These are phyloP conservation scores for Didymella pinodella DNA, from an alignment of 2,329 filamentous ascomycete species.

Conservation along the genomic window DNA sequence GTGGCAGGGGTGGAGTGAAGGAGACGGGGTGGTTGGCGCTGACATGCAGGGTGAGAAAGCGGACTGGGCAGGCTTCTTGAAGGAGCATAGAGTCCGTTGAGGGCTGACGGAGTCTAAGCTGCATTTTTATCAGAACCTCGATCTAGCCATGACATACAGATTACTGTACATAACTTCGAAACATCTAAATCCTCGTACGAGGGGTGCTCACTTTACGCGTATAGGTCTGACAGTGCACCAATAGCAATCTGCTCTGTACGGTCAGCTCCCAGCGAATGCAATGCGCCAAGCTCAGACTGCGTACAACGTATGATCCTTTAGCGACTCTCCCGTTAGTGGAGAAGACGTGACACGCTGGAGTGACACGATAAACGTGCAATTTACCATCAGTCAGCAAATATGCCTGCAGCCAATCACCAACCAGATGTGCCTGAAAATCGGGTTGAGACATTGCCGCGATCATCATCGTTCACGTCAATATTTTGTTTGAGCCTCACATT, in stretches of 20 bases:
- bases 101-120: constrained; percentile 10
- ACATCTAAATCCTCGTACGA: constrained; percentile 1
- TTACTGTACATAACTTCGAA: constrained; percentile 1
- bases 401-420: constrained; percentile 20
- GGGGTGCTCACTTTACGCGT: constrained; percentile 6
- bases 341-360: constrained; percentile 17
- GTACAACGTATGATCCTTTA: constrained; percentile 14
- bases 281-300: not conserved
- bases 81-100: constrained; percentile 21
- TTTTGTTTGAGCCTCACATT: constrained; percentile 2
- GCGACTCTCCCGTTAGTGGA: constrained; percentile 11
- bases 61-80: constrained; percentile 41
- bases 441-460: constrained; percentile 8
- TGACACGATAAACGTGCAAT: constrained; percentile 20
- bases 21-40: constrained; percentile 47
- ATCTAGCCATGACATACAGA: constrained; percentile 5
- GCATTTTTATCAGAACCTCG: constrained; percentile 3
- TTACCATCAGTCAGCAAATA: constrained; percentile 18
- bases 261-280: not conserved
- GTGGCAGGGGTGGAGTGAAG: constrained; percentile 67
- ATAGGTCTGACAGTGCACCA: constrained; percentile 1
- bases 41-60: constrained; percentile 34
- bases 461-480: constrained; percentile 9
- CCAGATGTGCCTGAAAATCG: constrained; percentile 15
- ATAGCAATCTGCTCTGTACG: constrained; percentile 7